Evolutionary conservation across 2,329 filamentous ascomycete species (phyloP), one percentile per base, ranked within the genome.

Genomic region (Aspergillus amoenus): DNA sequence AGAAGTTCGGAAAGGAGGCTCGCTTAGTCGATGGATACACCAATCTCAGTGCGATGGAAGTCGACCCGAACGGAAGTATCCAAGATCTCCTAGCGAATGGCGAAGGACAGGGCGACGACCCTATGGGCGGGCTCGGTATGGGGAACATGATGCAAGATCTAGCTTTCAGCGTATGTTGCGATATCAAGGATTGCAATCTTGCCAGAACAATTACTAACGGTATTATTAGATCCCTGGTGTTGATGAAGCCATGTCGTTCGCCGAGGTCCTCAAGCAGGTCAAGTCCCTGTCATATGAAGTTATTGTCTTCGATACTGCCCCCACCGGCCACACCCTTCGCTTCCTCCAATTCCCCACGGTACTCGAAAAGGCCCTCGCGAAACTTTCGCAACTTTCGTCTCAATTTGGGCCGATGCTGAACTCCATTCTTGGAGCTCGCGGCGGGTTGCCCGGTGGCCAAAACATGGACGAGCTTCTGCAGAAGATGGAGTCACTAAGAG

Each of bases 1-100:
- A 99, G 78, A 99, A 99, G 80, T 99, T 99, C 71, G 94, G 94
- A 81, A 99, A 99, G 82, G 94, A 99, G 77, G 94, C 94, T 53
- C 87, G 92, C 62, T 86, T 96, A 40, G 84, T 99, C 64, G 88
- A 96, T 67, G 94, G 94, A 66, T 97, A 96, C 71, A 86, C 88
- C 34, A 97, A 97, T 76, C 81, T 99, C 65, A 95, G 91, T 73
- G 94, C 94, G 61, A 99, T 99, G 94, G 94, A 99, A 78, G 97
- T 99, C 68, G 94, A 99, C 71, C 94, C 94, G 52, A 97, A 96
- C 73, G 94, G 93, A 47, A 96, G 91, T 71, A 96, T 99, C 76
- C 94, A 97, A 78, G 94, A 99, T 73, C 79, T 99, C 56, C 80
- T 99, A 62, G 89, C 90, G 9, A 91, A 91, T 17, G 90, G 90